Evolutionary conservation across 495 filamentous ascomycete species (phyloP).

Genomic region (Clavariopsis aquatica): DNA sequence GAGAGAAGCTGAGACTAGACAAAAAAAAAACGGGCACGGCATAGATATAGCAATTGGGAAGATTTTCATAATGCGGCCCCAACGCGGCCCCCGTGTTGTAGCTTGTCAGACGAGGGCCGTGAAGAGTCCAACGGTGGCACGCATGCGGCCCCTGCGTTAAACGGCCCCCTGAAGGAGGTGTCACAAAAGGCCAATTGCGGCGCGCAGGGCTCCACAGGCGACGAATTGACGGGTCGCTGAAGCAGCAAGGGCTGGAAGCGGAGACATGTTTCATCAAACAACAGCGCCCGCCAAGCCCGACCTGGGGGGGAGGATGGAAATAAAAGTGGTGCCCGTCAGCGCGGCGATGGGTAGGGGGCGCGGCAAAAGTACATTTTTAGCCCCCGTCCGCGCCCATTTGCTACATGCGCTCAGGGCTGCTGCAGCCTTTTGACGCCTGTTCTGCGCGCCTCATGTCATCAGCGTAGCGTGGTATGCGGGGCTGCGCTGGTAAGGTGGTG

Average conservation of each 20-base stretch:
- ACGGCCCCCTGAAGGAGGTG: constrained; percentile 26
- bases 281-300: constrained; percentile 26
- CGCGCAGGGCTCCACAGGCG: background rate
- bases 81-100: constrained; percentile 17
- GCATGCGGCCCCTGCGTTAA: constrained; percentile 27
- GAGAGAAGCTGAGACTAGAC: background rate
- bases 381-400: constrained; percentile 24
- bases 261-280: constrained; percentile 34
- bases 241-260: constrained; percentile 22
- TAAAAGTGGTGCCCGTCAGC: constrained; percentile 23
- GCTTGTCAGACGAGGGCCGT: constrained; percentile 19
- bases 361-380: constrained; percentile 24
- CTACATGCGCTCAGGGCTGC: background rate
- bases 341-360: background rate
- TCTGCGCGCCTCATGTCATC: background rate
- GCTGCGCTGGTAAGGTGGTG: no score
- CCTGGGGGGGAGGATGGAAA: constrained; percentile 18
- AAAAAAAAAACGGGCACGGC: constrained; percentile 18
- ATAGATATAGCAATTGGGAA: constrained; percentile 25
- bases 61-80: constrained; percentile 24
- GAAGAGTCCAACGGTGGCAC: constrained; percentile 16
- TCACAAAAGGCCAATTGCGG: constrained; percentile 18
- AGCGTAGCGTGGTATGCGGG: background rate
- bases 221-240: constrained; percentile 14
- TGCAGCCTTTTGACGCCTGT: background rate